A percentile compares a stretch with the other conserved stretches of the same genome.
Evolutionary conservation across 208 protist genomes (phyloP).

Genomic region (Leptomonas pyrrhocoris): DNA sequence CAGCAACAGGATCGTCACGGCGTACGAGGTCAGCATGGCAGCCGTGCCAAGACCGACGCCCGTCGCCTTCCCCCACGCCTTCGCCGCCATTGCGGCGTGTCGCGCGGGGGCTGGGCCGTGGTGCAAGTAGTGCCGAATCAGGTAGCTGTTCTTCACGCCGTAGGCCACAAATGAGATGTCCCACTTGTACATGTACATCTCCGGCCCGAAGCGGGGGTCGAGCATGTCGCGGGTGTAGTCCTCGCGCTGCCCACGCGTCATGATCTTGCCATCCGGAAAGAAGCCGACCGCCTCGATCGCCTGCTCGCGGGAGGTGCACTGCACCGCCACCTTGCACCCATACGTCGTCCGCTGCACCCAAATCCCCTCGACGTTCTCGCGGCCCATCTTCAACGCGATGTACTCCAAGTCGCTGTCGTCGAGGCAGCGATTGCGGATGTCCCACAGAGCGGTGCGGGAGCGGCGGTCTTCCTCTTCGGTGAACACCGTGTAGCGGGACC

Average conservation of each 20-base stretch:
- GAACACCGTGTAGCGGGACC: constrained; percentile 76
- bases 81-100: constrained; percentile 85
- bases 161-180: constrained; percentile 91
- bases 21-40: constrained; percentile 90
- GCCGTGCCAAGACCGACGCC: constrained; percentile 78
- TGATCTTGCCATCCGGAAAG: constrained; percentile 87
- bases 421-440: constrained; percentile 75
- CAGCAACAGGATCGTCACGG: constrained; percentile 85
- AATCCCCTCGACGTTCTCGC: constrained; percentile 81
- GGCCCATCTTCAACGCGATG: constrained; percentile 79
- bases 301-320: constrained; percentile 77
- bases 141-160: constrained; percentile 91
- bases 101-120: constrained; percentile 59
- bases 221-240: constrained; percentile 88
- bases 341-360: constrained; percentile 89
- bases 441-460: constrained; percentile 80
- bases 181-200: constrained; percentile 92
- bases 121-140: constrained; percentile 86
- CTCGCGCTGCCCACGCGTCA: constrained; percentile 87
- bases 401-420: constrained; percentile 81
- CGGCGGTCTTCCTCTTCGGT: constrained; percentile 87
- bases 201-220: constrained; percentile 81
- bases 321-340: constrained; percentile 81
- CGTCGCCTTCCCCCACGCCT: constrained; percentile 91
- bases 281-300: constrained; percentile 88